phyloP scores from a whole-genome alignment of 2,329 filamentous ascomycete genomes.

The Hymenoscyphus fraxineus region DNA sequence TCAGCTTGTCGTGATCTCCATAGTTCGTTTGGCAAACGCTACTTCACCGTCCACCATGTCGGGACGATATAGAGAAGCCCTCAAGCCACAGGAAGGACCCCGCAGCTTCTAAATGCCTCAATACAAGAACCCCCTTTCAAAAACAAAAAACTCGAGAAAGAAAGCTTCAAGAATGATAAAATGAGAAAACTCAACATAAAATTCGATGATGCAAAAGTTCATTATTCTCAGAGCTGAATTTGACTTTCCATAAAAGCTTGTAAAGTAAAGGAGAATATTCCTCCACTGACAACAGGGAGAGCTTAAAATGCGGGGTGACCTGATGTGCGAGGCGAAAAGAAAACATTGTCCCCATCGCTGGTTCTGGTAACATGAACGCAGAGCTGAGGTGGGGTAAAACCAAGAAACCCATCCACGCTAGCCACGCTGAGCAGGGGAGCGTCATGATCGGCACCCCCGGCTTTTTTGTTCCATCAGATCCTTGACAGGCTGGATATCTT shows the following conservation, averaged over 20 bases:
- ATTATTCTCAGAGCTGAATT: not conserved
- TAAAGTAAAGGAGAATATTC: no score
- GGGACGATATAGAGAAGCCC: no score
- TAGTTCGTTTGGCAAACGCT: not conserved
- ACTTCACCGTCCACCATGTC: not conserved
- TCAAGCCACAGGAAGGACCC: not conserved
- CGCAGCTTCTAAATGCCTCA: not conserved
- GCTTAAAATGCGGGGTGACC: slow-evolving; percentile 1
- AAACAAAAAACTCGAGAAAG: not conserved
- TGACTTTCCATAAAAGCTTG: not conserved
- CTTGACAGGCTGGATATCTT: slow-evolving; percentile 6
- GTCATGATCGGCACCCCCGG: slow-evolving; percentile 23
- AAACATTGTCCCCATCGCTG: not conserved
- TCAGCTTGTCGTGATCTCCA: slow-evolving; percentile 6
- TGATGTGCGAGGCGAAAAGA: slow-evolving; percentile 4
- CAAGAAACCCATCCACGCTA: not conserved
- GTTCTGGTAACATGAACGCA: not conserved
- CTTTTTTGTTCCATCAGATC: not conserved
- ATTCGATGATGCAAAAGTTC: not conserved
- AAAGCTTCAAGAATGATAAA: not conserved
- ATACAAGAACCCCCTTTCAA: not conserved
- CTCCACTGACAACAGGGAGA: not conserved
- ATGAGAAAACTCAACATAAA: no score
- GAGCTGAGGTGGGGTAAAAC: slow-evolving; percentile 1
- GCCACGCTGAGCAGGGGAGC: slow-evolving; percentile 14